Evolutionary conservation across 2,329 filamentous ascomycete genomes (phyloP).

Genomic region (Penicillium digitatum): DNA sequence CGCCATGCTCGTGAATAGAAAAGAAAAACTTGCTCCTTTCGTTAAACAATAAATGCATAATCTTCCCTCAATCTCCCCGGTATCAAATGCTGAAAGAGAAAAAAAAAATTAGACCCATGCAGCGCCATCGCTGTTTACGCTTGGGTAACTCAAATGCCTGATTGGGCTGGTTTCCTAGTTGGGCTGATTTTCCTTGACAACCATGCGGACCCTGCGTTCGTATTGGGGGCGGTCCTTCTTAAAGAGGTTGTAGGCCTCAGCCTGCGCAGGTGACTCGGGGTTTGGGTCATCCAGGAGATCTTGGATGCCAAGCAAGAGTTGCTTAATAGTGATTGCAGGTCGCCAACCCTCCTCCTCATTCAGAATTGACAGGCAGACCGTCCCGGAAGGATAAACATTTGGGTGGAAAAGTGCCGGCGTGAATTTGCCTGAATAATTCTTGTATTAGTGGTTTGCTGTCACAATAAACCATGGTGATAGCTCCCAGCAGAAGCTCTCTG

Average conservation of each 20-base stretch:
- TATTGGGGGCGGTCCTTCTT: conserved; percentile 87
- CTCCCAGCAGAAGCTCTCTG: neutral
- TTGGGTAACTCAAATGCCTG: conserved; percentile 34
- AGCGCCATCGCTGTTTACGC: conserved; percentile 6
- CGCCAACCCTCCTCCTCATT: conserved; percentile 99
- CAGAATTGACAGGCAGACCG: conserved; percentile 91
- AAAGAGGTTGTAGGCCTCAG: conserved; percentile 94
- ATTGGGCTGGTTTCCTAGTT: conserved; percentile 80
- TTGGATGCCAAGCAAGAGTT: conserved; percentile 93
- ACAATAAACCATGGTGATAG: neutral
- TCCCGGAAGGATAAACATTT: conserved; percentile 97
- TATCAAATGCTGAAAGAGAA: conserved; percentile 14
- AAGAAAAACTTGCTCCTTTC: conserved; percentile 16
- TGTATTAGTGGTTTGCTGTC: neutral
- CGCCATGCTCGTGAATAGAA: conserved; percentile 27
- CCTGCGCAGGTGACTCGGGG: conserved; percentile 92
- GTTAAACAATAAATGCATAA: conserved; percentile 17
- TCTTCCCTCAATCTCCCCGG: neutral
- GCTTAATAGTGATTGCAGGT: conserved; percentile 96
- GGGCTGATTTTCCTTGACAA: conserved; percentile 85
- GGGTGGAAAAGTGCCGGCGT: conserved; percentile 93
- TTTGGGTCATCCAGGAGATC: conserved; percentile 95
- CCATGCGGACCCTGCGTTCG: conserved; percentile 77
- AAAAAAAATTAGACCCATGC: conserved; percentile 5
- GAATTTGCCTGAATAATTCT: conserved; percentile 72